Evolutionary conservation across 176 grass and related monocot genomes (phyloP).

Genomic region (Pharus latifolius): DNA sequence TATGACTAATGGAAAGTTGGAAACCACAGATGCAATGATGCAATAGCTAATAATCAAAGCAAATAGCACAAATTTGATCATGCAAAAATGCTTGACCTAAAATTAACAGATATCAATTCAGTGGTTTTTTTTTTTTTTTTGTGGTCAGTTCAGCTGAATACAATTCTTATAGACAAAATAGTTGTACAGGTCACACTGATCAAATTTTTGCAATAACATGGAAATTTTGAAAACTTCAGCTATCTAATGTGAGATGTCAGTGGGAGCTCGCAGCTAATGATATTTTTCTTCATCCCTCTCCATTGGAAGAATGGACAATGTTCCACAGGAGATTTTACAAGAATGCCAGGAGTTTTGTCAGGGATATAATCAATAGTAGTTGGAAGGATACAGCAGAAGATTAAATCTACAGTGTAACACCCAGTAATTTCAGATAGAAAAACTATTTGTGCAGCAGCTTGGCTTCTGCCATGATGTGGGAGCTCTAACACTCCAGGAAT

Average conservation of each 20-base stretch:
- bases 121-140: no score
- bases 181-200: slow-evolving; percentile 11
- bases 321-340: no score
- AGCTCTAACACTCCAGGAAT: neutral
- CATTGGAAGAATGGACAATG: neutral
- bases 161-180: slow-evolving; percentile 26
- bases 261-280: slow-evolving; percentile 2
- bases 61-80: neutral
- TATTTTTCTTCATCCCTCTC: slow-evolving; percentile 1
- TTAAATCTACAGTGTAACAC: neutral
- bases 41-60: neutral
- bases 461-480: neutral
- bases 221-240: slow-evolving; percentile 12
- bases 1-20: neutral
- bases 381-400: neutral
- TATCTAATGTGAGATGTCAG: slow-evolving; percentile 6
- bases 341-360: neutral
- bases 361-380: neutral
- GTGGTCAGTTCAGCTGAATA: no score
- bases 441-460: slow-evolving; percentile 8
- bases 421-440: slow-evolving; percentile 1
- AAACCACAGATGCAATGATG: neutral
- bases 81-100: neutral
- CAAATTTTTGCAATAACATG: slow-evolving; percentile 14
- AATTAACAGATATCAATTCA: slow-evolving; percentile 9